Evolutionary conservation across 2,329 filamentous ascomycete species (phyloP).

Genomic region (Coleophoma eucalyptorum): DNA sequence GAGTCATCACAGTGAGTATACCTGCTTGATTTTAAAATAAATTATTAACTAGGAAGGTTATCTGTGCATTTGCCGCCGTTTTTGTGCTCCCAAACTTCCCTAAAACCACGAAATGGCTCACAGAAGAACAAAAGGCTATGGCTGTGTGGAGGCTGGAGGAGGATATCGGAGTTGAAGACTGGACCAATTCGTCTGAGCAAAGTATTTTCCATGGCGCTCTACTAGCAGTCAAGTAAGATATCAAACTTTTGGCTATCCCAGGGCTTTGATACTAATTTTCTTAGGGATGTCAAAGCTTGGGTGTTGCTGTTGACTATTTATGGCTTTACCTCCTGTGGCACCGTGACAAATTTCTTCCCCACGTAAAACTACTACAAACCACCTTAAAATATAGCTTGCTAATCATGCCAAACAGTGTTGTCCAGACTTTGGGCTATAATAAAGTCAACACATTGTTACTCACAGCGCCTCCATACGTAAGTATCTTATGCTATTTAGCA

Average conservation of each 20-base stretch:
- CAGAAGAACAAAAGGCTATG: neutral
- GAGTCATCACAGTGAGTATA: slow-evolving; percentile 23
- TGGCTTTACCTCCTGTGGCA: neutral
- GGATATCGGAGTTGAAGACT: neutral
- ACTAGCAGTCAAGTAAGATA: too few relatives aligned
- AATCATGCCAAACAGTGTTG: slow-evolving; percentile 2
- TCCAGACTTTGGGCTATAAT: slow-evolving; percentile 19
- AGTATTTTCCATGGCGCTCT: too few relatives aligned
- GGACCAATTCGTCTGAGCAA: too few relatives aligned
- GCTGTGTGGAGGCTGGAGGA: neutral
- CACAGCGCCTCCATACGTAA: slow-evolving; percentile 1
- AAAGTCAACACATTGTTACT: slow-evolving; percentile 3
- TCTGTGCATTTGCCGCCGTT: neutral
- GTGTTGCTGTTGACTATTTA: too few relatives aligned
- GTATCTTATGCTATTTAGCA: neutral
- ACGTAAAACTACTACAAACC: neutral
- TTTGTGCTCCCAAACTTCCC: slow-evolving; percentile 47
- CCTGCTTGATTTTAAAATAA: neutral
- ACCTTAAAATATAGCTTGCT: too few relatives aligned
- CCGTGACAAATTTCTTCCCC: slow-evolving; percentile 20
- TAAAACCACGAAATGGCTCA: slow-evolving; percentile 2
- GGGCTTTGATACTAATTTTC: too few relatives aligned
- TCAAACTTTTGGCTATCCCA: too few relatives aligned
- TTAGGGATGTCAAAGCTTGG: too few relatives aligned
- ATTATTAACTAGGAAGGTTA: neutral